Conservation (phyloP, 2,329 filamentous ascomycete species). For the Penicillium sp. region DNA sequence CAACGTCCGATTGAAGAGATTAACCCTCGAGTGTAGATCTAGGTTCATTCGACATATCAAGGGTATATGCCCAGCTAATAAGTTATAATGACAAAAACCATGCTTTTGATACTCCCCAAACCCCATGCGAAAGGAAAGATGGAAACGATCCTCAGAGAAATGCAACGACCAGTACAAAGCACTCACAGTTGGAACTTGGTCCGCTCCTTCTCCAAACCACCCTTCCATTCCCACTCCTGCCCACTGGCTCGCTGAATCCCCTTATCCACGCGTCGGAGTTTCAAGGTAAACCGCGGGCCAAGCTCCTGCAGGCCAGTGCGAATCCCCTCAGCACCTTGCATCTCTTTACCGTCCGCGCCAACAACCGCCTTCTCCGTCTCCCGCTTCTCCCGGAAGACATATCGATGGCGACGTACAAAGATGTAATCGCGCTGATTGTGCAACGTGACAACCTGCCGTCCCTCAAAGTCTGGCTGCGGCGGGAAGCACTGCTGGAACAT, state of each 20-base stretch:
- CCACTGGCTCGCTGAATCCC: slow-evolving; percentile 77
- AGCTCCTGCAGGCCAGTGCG: slow-evolving; percentile 87
- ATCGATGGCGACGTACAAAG: slow-evolving; percentile 86
- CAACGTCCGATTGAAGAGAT: background rate
- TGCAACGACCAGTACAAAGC: background rate
- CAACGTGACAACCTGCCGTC: slow-evolving; percentile 85
- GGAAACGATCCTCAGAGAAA: slow-evolving; percentile 7
- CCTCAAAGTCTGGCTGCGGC: slow-evolving; percentile 76
- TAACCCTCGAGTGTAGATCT: slow-evolving; percentile 3
- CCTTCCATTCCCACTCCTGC: slow-evolving; percentile 95
- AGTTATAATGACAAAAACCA: slow-evolving; percentile 1
- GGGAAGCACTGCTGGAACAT: slow-evolving; percentile 82
- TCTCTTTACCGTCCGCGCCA: slow-evolving; percentile 76
- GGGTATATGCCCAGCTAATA: slow-evolving; percentile 6
- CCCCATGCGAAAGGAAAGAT: slow-evolving; percentile 28
- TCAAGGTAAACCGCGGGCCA: slow-evolving; percentile 80
- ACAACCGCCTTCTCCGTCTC: slow-evolving; percentile 84
- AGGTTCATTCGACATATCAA: slow-evolving; percentile 14
- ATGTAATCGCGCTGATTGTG: slow-evolving; percentile 97
- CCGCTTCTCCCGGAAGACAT: slow-evolving; percentile 88
- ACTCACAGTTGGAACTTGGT: slow-evolving; percentile 88
- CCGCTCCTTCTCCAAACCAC: slow-evolving; percentile 88
- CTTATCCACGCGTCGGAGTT: slow-evolving; percentile 87
- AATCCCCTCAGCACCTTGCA: slow-evolving; percentile 83
- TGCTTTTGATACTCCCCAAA: slow-evolving; percentile 29